Base-by-base conservation (phyloP, 2,329 filamentous ascomycete species). In the Westerdykella sp. region DNA sequence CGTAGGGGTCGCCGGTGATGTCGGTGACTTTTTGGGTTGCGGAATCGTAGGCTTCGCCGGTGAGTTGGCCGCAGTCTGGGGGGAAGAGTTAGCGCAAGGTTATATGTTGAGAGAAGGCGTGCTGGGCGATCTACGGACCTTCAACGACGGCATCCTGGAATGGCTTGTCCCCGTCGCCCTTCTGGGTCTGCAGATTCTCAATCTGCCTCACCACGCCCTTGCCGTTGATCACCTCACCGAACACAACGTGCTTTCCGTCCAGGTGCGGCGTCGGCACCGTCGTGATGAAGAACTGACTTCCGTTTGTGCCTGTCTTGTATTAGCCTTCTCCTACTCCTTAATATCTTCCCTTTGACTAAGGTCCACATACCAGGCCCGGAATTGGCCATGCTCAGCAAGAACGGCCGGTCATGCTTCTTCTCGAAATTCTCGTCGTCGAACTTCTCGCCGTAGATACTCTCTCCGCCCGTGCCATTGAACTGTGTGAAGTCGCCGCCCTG, bases 401-500 rank as follows among this genome's bases (percentile, higher is more conserved):
- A 96, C 1, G 93, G 90, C 59, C 84, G 85, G 59, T 94, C 87
- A 66, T 98, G 93, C 77, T 94, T 90, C 63, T 84, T 73, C 42
- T 87, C 79, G 63, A 98, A 97, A 69, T 94, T 95, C 78, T 98
- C 91, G 60, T 98, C 91, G 59, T 87, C 86, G 60, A 98, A 98
- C 73, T 96, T 97, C 67, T 85, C 85, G 62, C 91, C 91, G 65
- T 97, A 98, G 69, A 98, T 97, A 51, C 86, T 93, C 74, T 97
- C 93, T 62, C 91, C 91, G 52, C 91, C 91, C 21, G 91, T 97
- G 53, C 91, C 93, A 66, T 97, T 91, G 66, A 88, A 88, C 43
- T 81, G 83, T 39, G 91, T 98, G 69, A 98, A 98, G 69, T 97
- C 93, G 70, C 93, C 91, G 63, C 93, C 90, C 73, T 96, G 86